phyloP scores from a whole-genome alignment of 495 filamentous ascomycete genomes.

The Lineolata rhizophorae region DNA sequence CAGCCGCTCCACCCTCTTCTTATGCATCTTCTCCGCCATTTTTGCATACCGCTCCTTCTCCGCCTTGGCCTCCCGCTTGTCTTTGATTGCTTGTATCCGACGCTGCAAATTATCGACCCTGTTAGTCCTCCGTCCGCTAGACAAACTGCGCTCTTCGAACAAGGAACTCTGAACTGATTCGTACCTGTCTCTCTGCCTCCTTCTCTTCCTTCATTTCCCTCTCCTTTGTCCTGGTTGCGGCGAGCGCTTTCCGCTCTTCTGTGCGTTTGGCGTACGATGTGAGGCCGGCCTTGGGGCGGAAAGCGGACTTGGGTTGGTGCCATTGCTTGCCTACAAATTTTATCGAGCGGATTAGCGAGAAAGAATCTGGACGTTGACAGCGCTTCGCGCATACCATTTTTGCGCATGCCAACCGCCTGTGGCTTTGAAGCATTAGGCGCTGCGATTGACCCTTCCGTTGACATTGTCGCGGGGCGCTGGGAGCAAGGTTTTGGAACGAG shows the following conservation, averaged over 20 bases:
- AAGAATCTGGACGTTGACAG: not conserved
- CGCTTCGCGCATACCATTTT: slow-evolving; percentile 30
- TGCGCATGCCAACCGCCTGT: slow-evolving; percentile 32
- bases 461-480: no score
- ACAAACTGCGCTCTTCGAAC: slow-evolving; percentile 1
- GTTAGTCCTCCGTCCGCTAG: not conserved
- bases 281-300: slow-evolving; percentile 57
- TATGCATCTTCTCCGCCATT: slow-evolving; percentile 95
- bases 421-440: no score
- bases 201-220: slow-evolving; percentile 93
- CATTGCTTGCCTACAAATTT: slow-evolving; percentile 68
- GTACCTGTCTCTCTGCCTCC: slow-evolving; percentile 64
- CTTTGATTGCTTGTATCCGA: slow-evolving; percentile 56
- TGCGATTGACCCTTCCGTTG: no score
- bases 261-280: slow-evolving; percentile 58
- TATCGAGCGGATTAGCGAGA: not conserved
- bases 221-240: slow-evolving; percentile 67
- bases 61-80: slow-evolving; percentile 64
- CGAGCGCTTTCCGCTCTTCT: slow-evolving; percentile 36
- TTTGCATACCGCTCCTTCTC: slow-evolving; percentile 87
- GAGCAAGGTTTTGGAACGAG: no score
- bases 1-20: slow-evolving; percentile 75
- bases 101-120: slow-evolving; percentile 24
- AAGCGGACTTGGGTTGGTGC: slow-evolving; percentile 64
- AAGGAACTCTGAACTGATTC: no score